Evolutionary conservation across 345 rosid genomes (phyloP).

Genomic region (Pugionium dolabratum): DNA sequence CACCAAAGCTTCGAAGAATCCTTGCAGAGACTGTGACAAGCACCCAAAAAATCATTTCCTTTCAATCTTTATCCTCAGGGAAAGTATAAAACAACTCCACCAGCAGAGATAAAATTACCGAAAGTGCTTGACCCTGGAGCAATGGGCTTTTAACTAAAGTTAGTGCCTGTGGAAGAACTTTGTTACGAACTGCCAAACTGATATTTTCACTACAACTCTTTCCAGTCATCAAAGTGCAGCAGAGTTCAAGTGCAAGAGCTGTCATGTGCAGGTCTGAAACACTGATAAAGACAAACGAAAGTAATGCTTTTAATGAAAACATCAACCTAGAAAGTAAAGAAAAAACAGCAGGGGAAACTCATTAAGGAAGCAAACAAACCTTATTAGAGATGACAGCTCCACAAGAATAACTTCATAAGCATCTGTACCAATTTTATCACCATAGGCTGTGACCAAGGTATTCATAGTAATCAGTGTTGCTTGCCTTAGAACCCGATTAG

Average conservation of each 20-base stretch:
- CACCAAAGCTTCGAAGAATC: constrained; percentile 83
- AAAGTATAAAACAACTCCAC: constrained; percentile 18
- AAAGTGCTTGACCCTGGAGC: constrained; percentile 97
- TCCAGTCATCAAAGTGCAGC: constrained; percentile 97
- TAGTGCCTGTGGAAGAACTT: constrained; percentile 97
- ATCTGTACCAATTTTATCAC: constrained; percentile 84
- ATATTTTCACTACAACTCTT: constrained; percentile 79
- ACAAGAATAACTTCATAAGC: constrained; percentile 87
- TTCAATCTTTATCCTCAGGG: constrained; percentile 8
- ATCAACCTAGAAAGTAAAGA: constrained; percentile 12
- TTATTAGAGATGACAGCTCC: constrained; percentile 86
- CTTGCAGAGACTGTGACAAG: constrained; percentile 74
- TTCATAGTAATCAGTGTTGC: constrained; percentile 90
- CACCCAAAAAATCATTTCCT: constrained; percentile 35
- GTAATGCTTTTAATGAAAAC: not conserved
- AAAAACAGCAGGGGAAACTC: constrained; percentile 8
- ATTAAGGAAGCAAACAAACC: constrained; percentile 46
- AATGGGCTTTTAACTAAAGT: constrained; percentile 85
- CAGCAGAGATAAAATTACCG: constrained; percentile 51
- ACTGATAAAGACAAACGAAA: constrained; percentile 48
- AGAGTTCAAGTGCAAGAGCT: constrained; percentile 98
- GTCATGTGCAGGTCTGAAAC: constrained; percentile 99
- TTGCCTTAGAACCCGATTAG: constrained; percentile 92
- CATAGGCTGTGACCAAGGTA: constrained; percentile 80
- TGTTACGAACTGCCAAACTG: constrained; percentile 78